Evolutionary conservation across 2,329 filamentous ascomycete species (phyloP).

Genomic region (Pseudogymnoascus sp.): DNA sequence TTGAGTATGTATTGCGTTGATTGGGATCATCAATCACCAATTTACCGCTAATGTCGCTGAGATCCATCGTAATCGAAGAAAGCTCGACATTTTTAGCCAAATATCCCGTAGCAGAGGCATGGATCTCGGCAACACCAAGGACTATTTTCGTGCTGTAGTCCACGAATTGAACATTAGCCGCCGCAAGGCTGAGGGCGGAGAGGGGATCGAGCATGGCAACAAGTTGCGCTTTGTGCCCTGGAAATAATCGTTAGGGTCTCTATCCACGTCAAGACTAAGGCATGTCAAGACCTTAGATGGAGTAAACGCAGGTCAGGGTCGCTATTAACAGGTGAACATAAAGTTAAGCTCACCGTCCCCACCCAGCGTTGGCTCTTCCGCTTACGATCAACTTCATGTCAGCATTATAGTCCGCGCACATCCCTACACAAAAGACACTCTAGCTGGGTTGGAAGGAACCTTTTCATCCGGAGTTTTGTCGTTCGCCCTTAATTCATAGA

Average conservation of each 20-base stretch:
- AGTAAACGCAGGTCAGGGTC: not conserved
- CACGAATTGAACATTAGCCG: constrained; percentile 38
- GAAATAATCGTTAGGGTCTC: no score
- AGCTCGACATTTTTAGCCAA: not conserved
- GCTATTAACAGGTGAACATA: not conserved
- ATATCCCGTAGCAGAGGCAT: constrained; percentile 36
- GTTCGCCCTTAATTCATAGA: no score
- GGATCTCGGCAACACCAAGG: constrained; percentile 36
- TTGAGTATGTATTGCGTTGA: not conserved
- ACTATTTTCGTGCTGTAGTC: constrained; percentile 37
- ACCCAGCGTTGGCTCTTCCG: not conserved
- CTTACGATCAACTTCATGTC: no score
- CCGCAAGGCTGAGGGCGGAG: constrained; percentile 35
- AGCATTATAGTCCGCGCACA: not conserved
- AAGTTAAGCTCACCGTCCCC: not conserved
- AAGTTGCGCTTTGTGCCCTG: no score
- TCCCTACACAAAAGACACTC: not conserved
- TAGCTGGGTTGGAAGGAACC: not conserved
- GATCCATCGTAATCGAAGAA: not conserved
- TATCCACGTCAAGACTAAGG: no score
- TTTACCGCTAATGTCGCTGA: not conserved
- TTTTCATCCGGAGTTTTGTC: no score
- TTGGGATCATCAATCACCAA: not conserved
- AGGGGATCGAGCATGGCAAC: constrained; percentile 17
- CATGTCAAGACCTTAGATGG: not conserved